These are phyloP conservation scores for Fusarium newnesense DNA, from an alignment of 2,329 filamentous ascomycete species.

Conservation along the genomic window DNA sequence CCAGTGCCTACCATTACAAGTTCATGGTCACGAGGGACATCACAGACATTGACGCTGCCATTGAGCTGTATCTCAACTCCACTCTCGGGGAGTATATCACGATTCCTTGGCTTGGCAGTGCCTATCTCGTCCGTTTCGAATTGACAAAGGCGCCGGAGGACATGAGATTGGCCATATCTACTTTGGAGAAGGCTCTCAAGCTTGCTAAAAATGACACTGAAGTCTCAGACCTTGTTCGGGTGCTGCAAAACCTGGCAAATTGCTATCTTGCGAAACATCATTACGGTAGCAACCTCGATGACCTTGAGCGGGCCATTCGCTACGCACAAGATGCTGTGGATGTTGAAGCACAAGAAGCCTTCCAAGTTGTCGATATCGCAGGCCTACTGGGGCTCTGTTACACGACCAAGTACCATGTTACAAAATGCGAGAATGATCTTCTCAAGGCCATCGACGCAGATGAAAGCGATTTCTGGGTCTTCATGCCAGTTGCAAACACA, in stretches of 20 bases:
- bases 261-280: rapidly evolving
- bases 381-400: neutral
- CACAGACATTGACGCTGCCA: neutral
- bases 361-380: neutral
- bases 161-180: rapidly evolving
- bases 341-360: neutral
- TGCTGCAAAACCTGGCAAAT: neutral
- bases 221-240: neutral
- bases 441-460: neutral
- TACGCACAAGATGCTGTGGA: neutral
- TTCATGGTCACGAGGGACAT: neutral
- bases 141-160: neutral
- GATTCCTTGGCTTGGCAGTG: rapidly evolving
- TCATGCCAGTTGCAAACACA: neutral
- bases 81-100: neutral
- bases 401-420: neutral
- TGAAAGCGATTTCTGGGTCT: neutral
- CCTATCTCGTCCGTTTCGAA: rapidly evolving
- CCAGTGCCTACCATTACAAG: neutral
- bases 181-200: neutral
- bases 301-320: rapidly evolving
- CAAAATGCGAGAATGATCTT: neutral
- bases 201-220: neutral
- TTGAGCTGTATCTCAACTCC: neutral
- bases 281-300: rapidly evolving